Percentiles rank a stretch among this genome's conserved stretches.
Conservation (phyloP, 1,284 basidiomycete species). For the Leccinum huronense region DNA sequence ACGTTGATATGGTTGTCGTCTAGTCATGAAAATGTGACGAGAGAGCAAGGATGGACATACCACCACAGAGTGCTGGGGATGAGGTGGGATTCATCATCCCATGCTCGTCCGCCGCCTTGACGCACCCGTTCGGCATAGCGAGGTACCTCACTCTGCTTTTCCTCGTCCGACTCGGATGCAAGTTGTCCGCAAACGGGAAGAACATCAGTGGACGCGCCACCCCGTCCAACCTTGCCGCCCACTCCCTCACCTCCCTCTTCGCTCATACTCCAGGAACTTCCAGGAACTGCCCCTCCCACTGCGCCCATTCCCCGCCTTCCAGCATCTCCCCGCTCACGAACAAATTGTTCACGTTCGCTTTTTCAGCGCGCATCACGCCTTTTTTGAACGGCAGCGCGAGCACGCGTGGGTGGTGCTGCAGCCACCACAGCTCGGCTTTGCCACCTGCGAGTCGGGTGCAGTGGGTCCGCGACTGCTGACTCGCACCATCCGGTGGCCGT, state of each 20-base stretch:
- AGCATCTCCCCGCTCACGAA: constrained; percentile 91
- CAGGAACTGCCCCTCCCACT: constrained; percentile 93
- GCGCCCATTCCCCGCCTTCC: constrained; percentile 82
- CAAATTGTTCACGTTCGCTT: constrained; percentile 97
- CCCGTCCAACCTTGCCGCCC: constrained; percentile 67
- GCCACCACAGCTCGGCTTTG: constrained; percentile 99
- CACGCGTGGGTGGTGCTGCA: constrained; percentile 93
- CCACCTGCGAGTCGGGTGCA: constrained; percentile 96
- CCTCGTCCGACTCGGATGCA: constrained; percentile 72
- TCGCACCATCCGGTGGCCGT: constrained; percentile 97
- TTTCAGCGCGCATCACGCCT: constrained; percentile 96
- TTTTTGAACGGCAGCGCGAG: constrained; percentile 94
- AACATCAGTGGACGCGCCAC: constrained; percentile 98
- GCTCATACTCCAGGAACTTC: constrained; percentile 61
- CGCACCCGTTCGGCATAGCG: constrained; percentile 94
- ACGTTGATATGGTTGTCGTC: too few relatives aligned
- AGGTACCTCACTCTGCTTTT: constrained; percentile 92
- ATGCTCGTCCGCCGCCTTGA: constrained; percentile 92
- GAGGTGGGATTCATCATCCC: constrained; percentile 53
- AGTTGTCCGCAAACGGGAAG: constrained; percentile 99
- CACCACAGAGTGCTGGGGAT: too few relatives aligned
- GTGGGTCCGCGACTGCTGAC: constrained; percentile 98
- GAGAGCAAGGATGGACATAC: too few relatives aligned
- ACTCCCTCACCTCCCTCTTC: constrained; percentile 70
- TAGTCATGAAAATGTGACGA: too few relatives aligned